Conservation (phyloP, 2,329 filamentous ascomycete genomes). For the Fusarium sp. region DNA sequence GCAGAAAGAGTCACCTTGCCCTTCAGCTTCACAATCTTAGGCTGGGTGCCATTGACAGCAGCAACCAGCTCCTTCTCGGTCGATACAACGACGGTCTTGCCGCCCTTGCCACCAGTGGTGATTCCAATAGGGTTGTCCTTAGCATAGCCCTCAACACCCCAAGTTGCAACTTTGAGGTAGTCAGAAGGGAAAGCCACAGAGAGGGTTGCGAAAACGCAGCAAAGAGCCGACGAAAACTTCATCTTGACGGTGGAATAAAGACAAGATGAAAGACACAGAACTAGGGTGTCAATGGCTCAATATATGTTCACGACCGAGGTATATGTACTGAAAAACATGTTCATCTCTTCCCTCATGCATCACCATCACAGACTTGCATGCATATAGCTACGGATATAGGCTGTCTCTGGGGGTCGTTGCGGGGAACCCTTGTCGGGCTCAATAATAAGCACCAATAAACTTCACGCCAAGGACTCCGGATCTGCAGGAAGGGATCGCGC, state of each 20-base stretch:
- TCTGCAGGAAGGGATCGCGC: not conserved
- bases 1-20: slow-evolving; percentile 50
- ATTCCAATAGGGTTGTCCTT: slow-evolving; percentile 54
- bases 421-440: slow-evolving; percentile 36
- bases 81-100: slow-evolving; percentile 60
- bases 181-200: slow-evolving; percentile 33
- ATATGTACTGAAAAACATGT: slow-evolving; percentile 11
- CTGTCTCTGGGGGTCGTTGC: slow-evolving; percentile 10
- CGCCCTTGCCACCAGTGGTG: slow-evolving; percentile 59
- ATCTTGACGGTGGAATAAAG: slow-evolving; percentile 9
- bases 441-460: slow-evolving; percentile 41
- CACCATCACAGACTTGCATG: not conserved
- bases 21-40: slow-evolving; percentile 59
- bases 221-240: slow-evolving; percentile 32
- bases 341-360: not conserved
- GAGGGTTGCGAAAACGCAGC: slow-evolving; percentile 28
- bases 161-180: slow-evolving; percentile 41
- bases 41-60: slow-evolving; percentile 58
- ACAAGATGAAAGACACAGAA: not conserved
- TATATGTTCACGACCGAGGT: not conserved
- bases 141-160: slow-evolving; percentile 47
- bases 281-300: not conserved
- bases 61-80: slow-evolving; percentile 58
- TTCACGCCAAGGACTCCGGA: not conserved
- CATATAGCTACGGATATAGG: slow-evolving; percentile 1